Evolutionary conservation across 331 rosid genomes (phyloP).

Genomic region (Acacia concinna): DNA sequence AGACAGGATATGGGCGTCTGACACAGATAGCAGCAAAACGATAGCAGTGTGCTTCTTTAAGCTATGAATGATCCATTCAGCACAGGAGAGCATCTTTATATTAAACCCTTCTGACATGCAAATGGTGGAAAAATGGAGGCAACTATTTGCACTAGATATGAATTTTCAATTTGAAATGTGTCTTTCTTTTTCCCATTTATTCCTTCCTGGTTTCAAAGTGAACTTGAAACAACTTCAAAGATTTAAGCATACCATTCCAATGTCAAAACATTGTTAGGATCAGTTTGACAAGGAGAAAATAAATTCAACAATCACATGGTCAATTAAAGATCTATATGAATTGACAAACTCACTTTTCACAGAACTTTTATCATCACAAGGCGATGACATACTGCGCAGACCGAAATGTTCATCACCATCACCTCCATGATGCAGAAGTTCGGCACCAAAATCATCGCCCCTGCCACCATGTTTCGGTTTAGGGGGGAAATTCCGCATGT

Average conservation of each 20-base stretch:
- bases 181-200: slow-evolving; percentile 1
- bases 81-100: not conserved
- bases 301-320: not conserved
- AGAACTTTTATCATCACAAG: slow-evolving; percentile 68
- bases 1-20: not conserved
- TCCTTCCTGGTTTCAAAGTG: not conserved
- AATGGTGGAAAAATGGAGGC: slow-evolving; percentile 15
- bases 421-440: slow-evolving; percentile 46
- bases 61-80: slow-evolving; percentile 13
- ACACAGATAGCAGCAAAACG: not conserved
- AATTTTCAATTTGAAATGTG: not conserved
- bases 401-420: slow-evolving; percentile 68
- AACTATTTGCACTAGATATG: slow-evolving; percentile 4
- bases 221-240: not conserved
- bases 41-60: not conserved
- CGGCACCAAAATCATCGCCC: slow-evolving; percentile 58
- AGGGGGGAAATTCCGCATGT: slow-evolving; percentile 43
- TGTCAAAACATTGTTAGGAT: not conserved
- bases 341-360: slow-evolving; percentile 68
- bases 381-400: slow-evolving; percentile 54
- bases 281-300: not conserved
- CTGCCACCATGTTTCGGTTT: slow-evolving; percentile 60
- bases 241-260: slow-evolving; percentile 9
- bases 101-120: not conserved
- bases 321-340: slow-evolving; percentile 17